A percentile compares a stretch with the other conserved stretches of the same genome.
phyloP scores from a whole-genome alignment of 140 eudicot genomes.

The Flaveria floridana region DNA sequence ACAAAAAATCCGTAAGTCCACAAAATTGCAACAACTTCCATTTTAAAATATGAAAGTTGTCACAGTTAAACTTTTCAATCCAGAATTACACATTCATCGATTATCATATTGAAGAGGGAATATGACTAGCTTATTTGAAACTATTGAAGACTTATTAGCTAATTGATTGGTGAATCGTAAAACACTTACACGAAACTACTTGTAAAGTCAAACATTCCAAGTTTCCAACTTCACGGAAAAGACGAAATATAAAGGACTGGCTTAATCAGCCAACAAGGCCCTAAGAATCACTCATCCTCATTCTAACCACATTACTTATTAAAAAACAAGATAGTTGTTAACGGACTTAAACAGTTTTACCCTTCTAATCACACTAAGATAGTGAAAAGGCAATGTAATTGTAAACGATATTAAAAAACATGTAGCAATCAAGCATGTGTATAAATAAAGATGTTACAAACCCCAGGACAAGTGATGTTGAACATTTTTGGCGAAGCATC shows the following conservation, averaged over 20 bases:
- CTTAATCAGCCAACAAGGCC: constrained; percentile 4
- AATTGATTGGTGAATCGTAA: background rate
- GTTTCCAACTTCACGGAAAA: background rate
- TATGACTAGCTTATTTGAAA: too few species aligned
- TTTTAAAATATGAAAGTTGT: background rate
- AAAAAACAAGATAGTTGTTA: background rate
- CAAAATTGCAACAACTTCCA: background rate
- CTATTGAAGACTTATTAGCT: background rate
- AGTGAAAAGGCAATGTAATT: background rate
- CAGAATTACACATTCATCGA: background rate
- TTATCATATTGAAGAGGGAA: background rate
- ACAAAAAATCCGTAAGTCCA: background rate
- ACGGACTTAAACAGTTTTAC: background rate
- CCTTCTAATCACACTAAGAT: constrained; percentile 1
- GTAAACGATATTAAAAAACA: background rate
- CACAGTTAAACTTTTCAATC: background rate
- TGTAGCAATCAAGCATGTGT: background rate
- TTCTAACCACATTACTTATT: background rate
- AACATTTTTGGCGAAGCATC: constrained; percentile 98
- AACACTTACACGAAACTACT: background rate
- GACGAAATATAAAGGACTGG: background rate
- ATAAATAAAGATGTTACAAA: constrained; percentile 16
- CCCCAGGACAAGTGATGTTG: constrained; percentile 57
- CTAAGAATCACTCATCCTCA: background rate
- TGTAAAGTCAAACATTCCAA: background rate